Evolutionary conservation across 1,284 basidiomycete genomes (phyloP), one percentile per base, ranked within the genome.

Genomic region (Crucibulum cyathiforme): DNA sequence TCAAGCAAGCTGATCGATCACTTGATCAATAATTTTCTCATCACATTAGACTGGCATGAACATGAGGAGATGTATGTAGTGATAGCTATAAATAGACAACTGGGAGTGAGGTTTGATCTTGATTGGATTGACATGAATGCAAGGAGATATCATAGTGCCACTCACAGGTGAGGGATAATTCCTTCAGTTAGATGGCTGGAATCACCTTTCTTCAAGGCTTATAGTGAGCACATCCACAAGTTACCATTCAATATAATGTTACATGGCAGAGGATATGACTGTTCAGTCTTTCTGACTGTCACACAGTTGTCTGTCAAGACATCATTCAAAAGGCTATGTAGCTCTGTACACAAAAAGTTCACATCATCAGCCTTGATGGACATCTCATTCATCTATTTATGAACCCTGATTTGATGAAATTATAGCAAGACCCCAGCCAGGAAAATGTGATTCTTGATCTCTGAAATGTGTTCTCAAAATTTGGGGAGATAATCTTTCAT

Each of bases 111-210:
- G n/a, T n/a, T n/a, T n/a, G n/a, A n/a, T n/a, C n/a, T 64, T 81
- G 9, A 77, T 79, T 46, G 74, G 81, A 2, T 69, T 92, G 2
- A 81, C 82, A 0, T 71, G 70, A 48, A 77, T 89, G 54, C 90
- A 90, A 67, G 69, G 75, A 0, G 80, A 85, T 55, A 80, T 90
- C 19, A 88, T 90, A 64, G 77, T 77, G n/a, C 74, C 88, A 12
- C 69, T 88, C 0, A 80, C 78, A 1, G 90, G 90, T 0, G 87
- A 91, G 63, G 90, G 86, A 91, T 61, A 74, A 78, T 2, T 90
- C 84, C 70, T 87, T 92, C 59, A 67, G 68, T 17, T 63, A 77
- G 6, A 57, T 63, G 0, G 69, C 70, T 4, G 89, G 90, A 0
- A 51, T 54, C 0, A 39, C 31, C 0, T 90, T 82, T 67, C 58